Base-by-base conservation (phyloP, 2,329 filamentous ascomycete species). In the Colletotrichum endophyticum region DNA sequence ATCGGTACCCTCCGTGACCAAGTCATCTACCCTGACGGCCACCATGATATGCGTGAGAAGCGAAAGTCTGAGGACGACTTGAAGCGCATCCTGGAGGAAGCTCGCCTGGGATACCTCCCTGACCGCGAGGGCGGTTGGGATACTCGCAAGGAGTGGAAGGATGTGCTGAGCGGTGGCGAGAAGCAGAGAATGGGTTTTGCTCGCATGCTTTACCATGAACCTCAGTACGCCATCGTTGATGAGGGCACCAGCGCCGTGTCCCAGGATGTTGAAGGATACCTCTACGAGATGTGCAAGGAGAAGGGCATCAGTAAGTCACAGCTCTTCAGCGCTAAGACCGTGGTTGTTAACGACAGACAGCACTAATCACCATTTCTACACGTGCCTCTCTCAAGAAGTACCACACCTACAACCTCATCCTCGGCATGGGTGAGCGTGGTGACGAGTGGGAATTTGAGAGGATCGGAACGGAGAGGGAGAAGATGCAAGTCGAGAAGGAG, bases 131-230 rank as follows among this genome's bases (percentile, higher is more conserved):
- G 97, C 53, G 97, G 97, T 16, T 99, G 96, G 96, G 95, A 99
- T 82, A 97, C 95, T 6, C 92, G 95, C 73, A 99, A 99, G 85
- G 96, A 98, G 83, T 99, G 97, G 97, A 98, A 99, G 86, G 96
- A 99, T 80, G 95, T 99, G 6, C 89, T 99, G n/a, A 96, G 94
- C 79, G 97, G 97, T 53, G 97, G 97, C 15, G 97, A 99, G 89
- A 99, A 99, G 87, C 97, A 99, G 87, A 90, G 97, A 27, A 95
- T 99, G 91, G 95, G 92, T 0, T 95, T 99, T 81, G 96, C 98
- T 6, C 89, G 97, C 61, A 84, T 99, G 66, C 88, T 99, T 56
- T 99, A 99, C 82, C 97, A 99, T 82, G 96, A 99, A 86, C 97
- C 97, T 19, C 90, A 94, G 76, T 99, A 98, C 83, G 97, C 96